Conservation (phyloP, 768 basidiomycete genomes). For the Mycena chlorophos region DNA sequence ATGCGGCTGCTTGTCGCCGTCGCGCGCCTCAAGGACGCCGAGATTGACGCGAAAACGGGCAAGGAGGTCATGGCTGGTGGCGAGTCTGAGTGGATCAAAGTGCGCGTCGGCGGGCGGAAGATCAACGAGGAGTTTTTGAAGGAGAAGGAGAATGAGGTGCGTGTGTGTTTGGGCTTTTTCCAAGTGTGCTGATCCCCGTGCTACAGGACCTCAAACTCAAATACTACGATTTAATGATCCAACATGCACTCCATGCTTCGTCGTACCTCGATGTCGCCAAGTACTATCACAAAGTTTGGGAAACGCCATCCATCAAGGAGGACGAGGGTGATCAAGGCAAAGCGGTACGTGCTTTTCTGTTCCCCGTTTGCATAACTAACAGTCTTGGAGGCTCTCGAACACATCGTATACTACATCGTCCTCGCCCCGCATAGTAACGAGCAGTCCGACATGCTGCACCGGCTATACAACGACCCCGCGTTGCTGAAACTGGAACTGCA, state of each 20-base stretch:
- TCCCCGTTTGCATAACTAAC: slow-evolving; percentile 12
- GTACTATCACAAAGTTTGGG: slow-evolving; percentile 96
- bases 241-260: slow-evolving; percentile 81
- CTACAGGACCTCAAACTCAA: slow-evolving; percentile 89
- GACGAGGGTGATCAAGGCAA: slow-evolving; percentile 72
- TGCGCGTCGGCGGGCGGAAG: slow-evolving; percentile 87
- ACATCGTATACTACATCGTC: slow-evolving; percentile 92
- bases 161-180: slow-evolving; percentile 5
- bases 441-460: slow-evolving; percentile 95
- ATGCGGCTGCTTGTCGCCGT: slow-evolving; percentile 87
- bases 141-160: slow-evolving; percentile 83
- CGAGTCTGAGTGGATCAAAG: slow-evolving; percentile 91
- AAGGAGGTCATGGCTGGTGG: slow-evolving; percentile 68
- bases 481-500: slow-evolving; percentile 80
- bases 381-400: slow-evolving; percentile 74
- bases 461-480: slow-evolving; percentile 76
- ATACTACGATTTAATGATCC: slow-evolving; percentile 96
- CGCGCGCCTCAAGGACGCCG: slow-evolving; percentile 73
- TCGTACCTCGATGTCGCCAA: slow-evolving; percentile 93
- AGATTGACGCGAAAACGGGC: slow-evolving; percentile 54
- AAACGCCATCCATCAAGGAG: slow-evolving; percentile 90
- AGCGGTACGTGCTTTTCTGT: slow-evolving; percentile 46
- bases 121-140: slow-evolving; percentile 93
- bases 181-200: neutral
- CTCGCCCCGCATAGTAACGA: slow-evolving; percentile 95